Percentiles rank a stretch among this genome's conserved stretches.
phyloP scores from a whole-genome alignment of 331 rosid species.

The Dryas integrifolia region DNA sequence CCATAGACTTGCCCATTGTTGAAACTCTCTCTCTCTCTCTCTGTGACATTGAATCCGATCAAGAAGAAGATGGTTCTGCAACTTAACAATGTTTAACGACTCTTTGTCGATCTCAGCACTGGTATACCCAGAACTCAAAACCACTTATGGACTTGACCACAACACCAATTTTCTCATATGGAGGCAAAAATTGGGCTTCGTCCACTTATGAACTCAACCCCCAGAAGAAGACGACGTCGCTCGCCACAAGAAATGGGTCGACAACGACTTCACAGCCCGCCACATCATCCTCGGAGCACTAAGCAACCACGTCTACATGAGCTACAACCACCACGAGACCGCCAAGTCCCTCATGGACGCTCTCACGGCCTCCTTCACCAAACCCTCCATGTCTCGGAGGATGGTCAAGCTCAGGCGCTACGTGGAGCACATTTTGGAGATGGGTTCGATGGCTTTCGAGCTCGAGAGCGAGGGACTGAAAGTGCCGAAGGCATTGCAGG shows the following conservation, averaged over 20 bases:
- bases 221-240: not conserved
- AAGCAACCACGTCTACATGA: not conserved
- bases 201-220: not conserved
- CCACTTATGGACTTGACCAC: not conserved
- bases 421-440: not conserved
- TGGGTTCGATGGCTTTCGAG: not conserved
- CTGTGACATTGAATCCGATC: too few species aligned
- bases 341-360: not conserved
- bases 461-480: not conserved
- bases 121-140: conserved; percentile 1
- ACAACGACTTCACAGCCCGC: not conserved
- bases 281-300: not conserved
- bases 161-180: not conserved
- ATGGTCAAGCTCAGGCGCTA: not conserved
- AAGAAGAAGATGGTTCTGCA: not conserved
- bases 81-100: not conserved
- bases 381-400: not conserved
- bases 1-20: too few species aligned
- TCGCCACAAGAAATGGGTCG: not conserved
- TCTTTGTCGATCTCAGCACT: not conserved
- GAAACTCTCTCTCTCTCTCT: too few species aligned
- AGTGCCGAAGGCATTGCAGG: not conserved
- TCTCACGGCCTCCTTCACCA: not conserved
- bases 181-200: not conserved
- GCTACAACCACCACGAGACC: not conserved